A percentile compares a stretch with the other conserved stretches of the same genome.
Conservation (phyloP, 208 protist genomes). For the Phytomonas francai region DNA sequence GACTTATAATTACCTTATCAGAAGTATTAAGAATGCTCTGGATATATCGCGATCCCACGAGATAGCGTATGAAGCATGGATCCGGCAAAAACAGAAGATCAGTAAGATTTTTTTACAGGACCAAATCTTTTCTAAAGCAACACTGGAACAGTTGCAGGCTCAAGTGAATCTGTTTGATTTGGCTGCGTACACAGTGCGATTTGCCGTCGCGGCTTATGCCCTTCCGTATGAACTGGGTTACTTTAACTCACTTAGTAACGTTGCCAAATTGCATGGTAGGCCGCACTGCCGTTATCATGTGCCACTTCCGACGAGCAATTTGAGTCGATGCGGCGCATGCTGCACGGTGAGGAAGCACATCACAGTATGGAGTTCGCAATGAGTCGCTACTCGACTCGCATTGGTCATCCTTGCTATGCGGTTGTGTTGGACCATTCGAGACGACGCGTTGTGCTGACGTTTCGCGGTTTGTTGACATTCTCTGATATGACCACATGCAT, state of each 20-base stretch:
- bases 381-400: conserved; percentile 41
- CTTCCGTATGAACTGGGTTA: conserved; percentile 76
- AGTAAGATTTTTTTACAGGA: conserved; percentile 1
- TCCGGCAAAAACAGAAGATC: conserved; percentile 8
- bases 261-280: conserved; percentile 38
- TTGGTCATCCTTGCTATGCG: conserved; percentile 39
- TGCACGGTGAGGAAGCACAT: conserved; percentile 38
- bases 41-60: conserved; percentile 6
- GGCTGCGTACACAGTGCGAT: conserved; percentile 49
- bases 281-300: conserved; percentile 56
- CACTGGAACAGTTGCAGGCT: neutral
- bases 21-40: neutral
- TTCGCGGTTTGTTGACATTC: conserved; percentile 58
- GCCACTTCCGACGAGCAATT: conserved; percentile 62
- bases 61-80: conserved; percentile 12
- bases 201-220: conserved; percentile 60
- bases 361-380: conserved; percentile 44
- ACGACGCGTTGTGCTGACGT: conserved; percentile 54
- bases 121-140: neutral
- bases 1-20: conserved; percentile 8
- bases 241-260: conserved; percentile 37
- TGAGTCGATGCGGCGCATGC: conserved; percentile 69
- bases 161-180: conserved; percentile 21
- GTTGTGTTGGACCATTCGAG: conserved; percentile 58
- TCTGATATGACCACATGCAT: conserved; percentile 52